Percentiles rank a stretch among this genome's conserved stretches.
Evolutionary conservation across 2,329 filamentous ascomycete genomes (phyloP).

Genomic region (Macrophomina phaseolina): DNA sequence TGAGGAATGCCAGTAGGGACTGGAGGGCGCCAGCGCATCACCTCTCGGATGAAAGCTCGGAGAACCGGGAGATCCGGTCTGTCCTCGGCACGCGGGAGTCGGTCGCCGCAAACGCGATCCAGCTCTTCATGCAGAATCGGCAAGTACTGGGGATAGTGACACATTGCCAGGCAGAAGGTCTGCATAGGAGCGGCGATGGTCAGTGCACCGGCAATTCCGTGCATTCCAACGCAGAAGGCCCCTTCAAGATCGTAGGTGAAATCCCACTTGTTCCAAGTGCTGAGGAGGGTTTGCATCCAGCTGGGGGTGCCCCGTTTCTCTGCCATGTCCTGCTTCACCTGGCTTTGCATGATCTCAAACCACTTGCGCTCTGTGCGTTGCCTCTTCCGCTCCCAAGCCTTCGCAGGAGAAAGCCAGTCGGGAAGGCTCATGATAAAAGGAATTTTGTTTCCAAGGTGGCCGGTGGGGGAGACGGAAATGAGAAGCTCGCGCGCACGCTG

Average conservation of each 20-base stretch:
- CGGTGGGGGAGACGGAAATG: constrained; percentile 53
- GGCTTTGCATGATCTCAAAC: constrained; percentile 52
- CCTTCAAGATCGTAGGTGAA: constrained; percentile 53
- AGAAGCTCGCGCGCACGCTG: constrained; percentile 54
- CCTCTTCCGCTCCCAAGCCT: constrained; percentile 53
- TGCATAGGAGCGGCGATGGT: constrained; percentile 56
- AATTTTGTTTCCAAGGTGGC: constrained; percentile 53
- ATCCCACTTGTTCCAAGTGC: constrained; percentile 46
- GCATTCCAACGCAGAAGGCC: constrained; percentile 55
- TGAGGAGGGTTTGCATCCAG: constrained; percentile 53
- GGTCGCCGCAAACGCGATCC: constrained; percentile 47
- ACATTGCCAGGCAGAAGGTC: constrained; percentile 54
- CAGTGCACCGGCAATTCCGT: constrained; percentile 53
- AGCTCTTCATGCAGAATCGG: constrained; percentile 48
- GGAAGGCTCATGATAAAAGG: constrained; percentile 53
- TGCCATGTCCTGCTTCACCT: constrained; percentile 44
- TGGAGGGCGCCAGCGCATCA: constrained; percentile 52
- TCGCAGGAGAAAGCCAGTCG: constrained; percentile 49
- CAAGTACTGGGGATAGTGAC: constrained; percentile 51
- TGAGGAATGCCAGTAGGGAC: constrained; percentile 60
- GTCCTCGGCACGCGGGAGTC: constrained; percentile 44
- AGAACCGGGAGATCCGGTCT: constrained; percentile 47
- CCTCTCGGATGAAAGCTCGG: constrained; percentile 47
- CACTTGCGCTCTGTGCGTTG: constrained; percentile 51
- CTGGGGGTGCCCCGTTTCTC: constrained; percentile 44